Base-by-base conservation (phyloP, 2,329 filamentous ascomycete species). In the Colletotrichum orbiculare region DNA sequence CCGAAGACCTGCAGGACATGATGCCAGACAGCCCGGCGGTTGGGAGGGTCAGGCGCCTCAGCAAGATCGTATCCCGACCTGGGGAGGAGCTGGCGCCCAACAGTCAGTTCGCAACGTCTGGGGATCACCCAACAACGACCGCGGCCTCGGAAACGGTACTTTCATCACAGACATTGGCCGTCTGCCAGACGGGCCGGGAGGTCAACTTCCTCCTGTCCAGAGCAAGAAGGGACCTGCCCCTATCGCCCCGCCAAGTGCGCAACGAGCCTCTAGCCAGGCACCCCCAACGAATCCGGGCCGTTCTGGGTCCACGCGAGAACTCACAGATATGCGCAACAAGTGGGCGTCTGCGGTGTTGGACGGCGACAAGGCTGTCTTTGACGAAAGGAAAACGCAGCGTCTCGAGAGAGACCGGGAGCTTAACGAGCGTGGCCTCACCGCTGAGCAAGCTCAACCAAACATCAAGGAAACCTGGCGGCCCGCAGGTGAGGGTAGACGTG, bases 131-230 rank as follows among this genome's bases (percentile, higher is more conserved):
- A 87, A 87, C 59, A 89, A 86, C 70, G 89, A 92, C 69, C 85
- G 89, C 58, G 89, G 87, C 10, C 87, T 94, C 17, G 91, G 91
- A 4, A 94, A 94, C 74, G 91, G 91, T 47, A 93, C 91, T 0
- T 94, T 94, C 71, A 88, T 86, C 61, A 83, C 87, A 11, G 87
- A 88, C 69, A 81, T 90, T 55, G 83, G 82, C 35, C 80, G 81
- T 48, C 74, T 83, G 15, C 77, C 84, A 11, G 79, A 80, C 8
- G 64, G 77, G 4, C 75, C 76, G 39, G 70, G 76, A 33, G 69
- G 72, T 12, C 75, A 73, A 49, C 70, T 77, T 4, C 68, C 74
- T 8, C 60, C 70, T 68, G 65, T 76, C 37, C 54, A 66, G 52
- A 15, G 50, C 70, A 17, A 73, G 71, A 70, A 77, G 52, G 78